phyloP scores from a whole-genome alignment of 2,329 filamentous ascomycete genomes.

The Ramularia endophylla region DNA sequence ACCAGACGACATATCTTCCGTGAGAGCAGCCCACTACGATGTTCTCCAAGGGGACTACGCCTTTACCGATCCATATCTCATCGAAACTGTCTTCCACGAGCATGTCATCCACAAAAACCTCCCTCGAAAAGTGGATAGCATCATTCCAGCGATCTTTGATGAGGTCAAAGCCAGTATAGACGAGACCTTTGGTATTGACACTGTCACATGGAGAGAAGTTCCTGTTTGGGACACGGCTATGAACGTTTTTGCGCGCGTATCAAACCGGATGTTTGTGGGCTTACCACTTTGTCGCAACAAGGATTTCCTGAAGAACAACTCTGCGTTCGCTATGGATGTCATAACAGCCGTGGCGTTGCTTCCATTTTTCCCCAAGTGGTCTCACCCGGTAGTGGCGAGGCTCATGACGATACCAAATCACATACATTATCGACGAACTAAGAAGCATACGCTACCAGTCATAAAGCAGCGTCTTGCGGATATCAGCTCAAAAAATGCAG shows the following conservation, averaged over 20 bases:
- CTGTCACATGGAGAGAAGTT: slow-evolving; percentile 31
- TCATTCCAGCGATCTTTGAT: slow-evolving; percentile 35
- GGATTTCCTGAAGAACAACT: slow-evolving; percentile 43
- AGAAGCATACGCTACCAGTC: slow-evolving; percentile 41
- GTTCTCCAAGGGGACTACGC: slow-evolving; percentile 34
- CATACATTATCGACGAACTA: slow-evolving; percentile 42
- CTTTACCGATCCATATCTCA: slow-evolving; percentile 32
- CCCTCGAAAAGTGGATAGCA: slow-evolving; percentile 33
- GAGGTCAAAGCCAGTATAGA: slow-evolving; percentile 33
- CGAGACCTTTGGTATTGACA: slow-evolving; percentile 34
- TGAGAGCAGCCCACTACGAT: slow-evolving; percentile 34
- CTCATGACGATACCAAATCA: slow-evolving; percentile 43
- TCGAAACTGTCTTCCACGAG: slow-evolving; percentile 37
- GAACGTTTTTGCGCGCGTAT: slow-evolving; percentile 35
- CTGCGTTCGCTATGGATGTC: slow-evolving; percentile 47
- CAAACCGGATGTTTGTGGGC: slow-evolving; percentile 43
- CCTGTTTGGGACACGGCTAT: slow-evolving; percentile 32
- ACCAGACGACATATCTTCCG: slow-evolving; percentile 36
- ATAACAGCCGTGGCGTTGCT: slow-evolving; percentile 39
- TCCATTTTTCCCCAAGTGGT: slow-evolving; percentile 43
- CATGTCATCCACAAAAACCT: slow-evolving; percentile 38
- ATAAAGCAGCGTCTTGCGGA: slow-evolving; percentile 46
- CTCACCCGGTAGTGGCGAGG: slow-evolving; percentile 38
- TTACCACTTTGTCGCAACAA: slow-evolving; percentile 41
- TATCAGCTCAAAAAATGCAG: slow-evolving; percentile 39